These are phyloP conservation scores for Fagus sylvatica DNA, from an alignment of 306 rosid genomes.

Conservation along the genomic window DNA sequence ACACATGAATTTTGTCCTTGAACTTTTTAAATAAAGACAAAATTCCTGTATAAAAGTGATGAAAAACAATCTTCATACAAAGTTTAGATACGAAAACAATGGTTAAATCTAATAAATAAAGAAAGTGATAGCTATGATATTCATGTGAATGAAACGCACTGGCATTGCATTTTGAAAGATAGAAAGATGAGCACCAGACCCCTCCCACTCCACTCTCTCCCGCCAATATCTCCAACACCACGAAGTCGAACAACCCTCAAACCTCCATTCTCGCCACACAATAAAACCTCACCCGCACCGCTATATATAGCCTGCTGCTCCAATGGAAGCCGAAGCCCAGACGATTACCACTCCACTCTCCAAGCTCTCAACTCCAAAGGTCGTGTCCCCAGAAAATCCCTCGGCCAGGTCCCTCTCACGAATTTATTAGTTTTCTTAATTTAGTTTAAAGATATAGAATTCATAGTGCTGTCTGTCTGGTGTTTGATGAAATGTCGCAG, in stretches of 20 bases:
- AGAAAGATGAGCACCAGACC: conserved; percentile 31
- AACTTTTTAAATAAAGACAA: too few species aligned
- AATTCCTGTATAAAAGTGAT: too few species aligned
- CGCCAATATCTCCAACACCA: conserved; percentile 41
- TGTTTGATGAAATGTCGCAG: conserved; percentile 13
- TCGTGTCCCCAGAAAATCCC: conserved; percentile 81
- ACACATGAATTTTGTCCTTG: too few species aligned
- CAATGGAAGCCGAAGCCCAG: conserved; percentile 37
- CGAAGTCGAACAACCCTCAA: conserved; percentile 14
- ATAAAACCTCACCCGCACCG: conserved; percentile 7
- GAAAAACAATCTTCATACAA: too few species aligned
- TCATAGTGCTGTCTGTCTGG: not conserved
- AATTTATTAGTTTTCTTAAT: too few species aligned
- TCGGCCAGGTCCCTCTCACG: conserved; percentile 62
- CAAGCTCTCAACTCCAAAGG: conserved; percentile 89
- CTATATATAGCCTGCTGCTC: conserved; percentile 31
- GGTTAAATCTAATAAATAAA: too few species aligned
- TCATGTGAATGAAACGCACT: too few species aligned
- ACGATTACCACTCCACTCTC: conserved; percentile 70
- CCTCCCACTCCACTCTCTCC: conserved; percentile 46
- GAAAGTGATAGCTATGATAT: too few species aligned
- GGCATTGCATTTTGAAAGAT: too few species aligned
- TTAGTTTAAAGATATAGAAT: too few species aligned
- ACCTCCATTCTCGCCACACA: conserved; percentile 21
- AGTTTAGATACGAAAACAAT: too few species aligned